phyloP scores from a whole-genome alignment of 257 asterid species.

The Fraxinus anomala region DNA sequence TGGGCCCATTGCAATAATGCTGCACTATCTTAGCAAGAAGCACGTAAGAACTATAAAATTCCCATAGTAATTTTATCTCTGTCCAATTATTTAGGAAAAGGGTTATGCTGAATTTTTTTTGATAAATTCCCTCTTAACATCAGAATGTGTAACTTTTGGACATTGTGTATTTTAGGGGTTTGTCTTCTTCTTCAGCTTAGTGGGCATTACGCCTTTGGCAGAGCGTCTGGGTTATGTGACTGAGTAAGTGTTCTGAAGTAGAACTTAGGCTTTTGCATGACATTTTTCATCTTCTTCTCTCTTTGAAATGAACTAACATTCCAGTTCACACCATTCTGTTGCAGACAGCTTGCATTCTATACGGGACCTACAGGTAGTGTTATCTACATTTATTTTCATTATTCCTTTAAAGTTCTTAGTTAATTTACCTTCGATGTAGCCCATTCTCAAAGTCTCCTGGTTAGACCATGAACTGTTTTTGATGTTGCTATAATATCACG shows the following conservation, averaged over 20 bases:
- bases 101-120: slow-evolving; percentile 3
- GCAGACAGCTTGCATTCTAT: slow-evolving; percentile 73
- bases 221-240: slow-evolving; percentile 98
- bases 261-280: slow-evolving; percentile 7
- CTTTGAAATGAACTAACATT: slow-evolving; percentile 30
- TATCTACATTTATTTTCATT: not conserved
- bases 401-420: not conserved
- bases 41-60: slow-evolving; percentile 54
- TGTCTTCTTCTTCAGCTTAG: slow-evolving; percentile 90
- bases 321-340: slow-evolving; percentile 7
- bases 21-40: slow-evolving; percentile 65
- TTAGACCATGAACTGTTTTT: not conserved
- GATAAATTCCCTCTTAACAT: not conserved
- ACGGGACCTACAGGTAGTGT: slow-evolving; percentile 77
- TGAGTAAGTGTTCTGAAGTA: slow-evolving; percentile 56
- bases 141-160: slow-evolving; percentile 14
- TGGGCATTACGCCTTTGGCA: slow-evolving; percentile 90
- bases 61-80: not conserved
- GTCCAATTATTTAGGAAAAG: slow-evolving; percentile 8
- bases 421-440: not conserved
- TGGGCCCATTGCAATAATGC: slow-evolving; percentile 77
- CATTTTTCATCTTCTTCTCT: slow-evolving; percentile 3
- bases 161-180: slow-evolving; percentile 53
- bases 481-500: not conserved
- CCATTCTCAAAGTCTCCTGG: not conserved